Evolutionary conservation across 345 rosid species (phyloP), one percentile per base, ranked within the genome.

Genomic region (Excoecaria agallocha): DNA sequence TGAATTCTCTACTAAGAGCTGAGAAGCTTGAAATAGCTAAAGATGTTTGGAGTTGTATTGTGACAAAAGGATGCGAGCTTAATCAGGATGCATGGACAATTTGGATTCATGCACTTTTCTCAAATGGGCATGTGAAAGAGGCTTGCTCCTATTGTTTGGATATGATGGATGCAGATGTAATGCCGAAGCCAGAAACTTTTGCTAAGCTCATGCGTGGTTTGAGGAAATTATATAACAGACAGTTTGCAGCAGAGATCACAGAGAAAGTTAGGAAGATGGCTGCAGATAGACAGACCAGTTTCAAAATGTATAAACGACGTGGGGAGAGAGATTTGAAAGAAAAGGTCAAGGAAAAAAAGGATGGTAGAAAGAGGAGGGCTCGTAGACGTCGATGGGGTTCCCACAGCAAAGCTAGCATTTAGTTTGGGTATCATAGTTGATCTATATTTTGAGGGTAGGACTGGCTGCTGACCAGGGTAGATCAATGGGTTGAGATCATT

Each of bases 221-320:
- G 38, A 87, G 78, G 84, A 93, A 91, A 80, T 78, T 93, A 62
- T 91, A 86, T 69, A 89, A 91, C 76, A 84, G 96, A 76, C 83
- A 84, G 73, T 79, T 94, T 70, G 98, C 98, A 1, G 91, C 80
- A 41, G 99, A 93, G 82, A 90, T 95, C 63, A 91, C 99, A 1
- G 96, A 93, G 83, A 95, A 90, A 77, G 96, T 95, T 80, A 89
- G 91, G 80, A 86, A 87, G 81, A 93, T 95, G 96, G 93, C 99
- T 58, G 94, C 76, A 2, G 93, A 93, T 60, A 89, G 91, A 78
- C 77, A 86, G 55, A 80, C 87, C n/a, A 89, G 90, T 57, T 95
- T 95, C 78, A 95, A 90, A 83, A 89, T 90, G 96, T 93, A 93
- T 80, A 95, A 90, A 81, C 85, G 99, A 65, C 83, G 93, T 60